Evolutionary conservation across 768 basidiomycete species (phyloP), one percentile per base, ranked within the genome.

Genomic region (Auricularia cornea): DNA sequence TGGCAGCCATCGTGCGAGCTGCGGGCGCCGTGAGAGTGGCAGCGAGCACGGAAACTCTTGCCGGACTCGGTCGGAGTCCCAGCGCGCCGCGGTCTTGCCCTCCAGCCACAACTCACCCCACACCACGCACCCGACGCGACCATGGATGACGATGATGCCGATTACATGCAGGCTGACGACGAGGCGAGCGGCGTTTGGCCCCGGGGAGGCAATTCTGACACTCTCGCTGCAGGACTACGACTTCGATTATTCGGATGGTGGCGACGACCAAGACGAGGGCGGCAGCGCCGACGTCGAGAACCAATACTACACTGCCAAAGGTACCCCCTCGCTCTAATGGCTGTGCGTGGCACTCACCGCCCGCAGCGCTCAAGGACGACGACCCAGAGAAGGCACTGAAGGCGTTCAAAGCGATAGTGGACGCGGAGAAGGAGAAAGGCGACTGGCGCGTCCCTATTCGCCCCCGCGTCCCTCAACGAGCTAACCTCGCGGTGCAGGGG

Each of bases 221-320:
- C 56, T 63, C n/a, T 8, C 64, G 26, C 31, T 38, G 63, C 71
- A 94, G 92, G 93, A 94, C 70, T 97, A 97, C 75, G 93, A 85
- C 68, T 98, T 98, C 74, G 92, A 94, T 75, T 99, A 98, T 76
- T 95, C 94, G 51, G 95, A 94, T 74, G 88, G 84, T 60, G 92
- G 66, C 40, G 75, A 90, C 38, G 90, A 90, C 31, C 90, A 83
- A 31, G 85, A 92, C 62, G 90, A 90, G 68, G 81, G 85, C 1
- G 89, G 83, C 59, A 90, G 85, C 61, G 90, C 86, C 29, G 95
- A 97, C 75, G 86, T 97, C 54, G 97, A 99, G 78, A 99, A 99
- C 72, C 86, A 94, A 84, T 99, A 99, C 77, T 98, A 98, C 74
- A 90, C 88, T 59, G 97, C 97, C 12, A 99, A 99, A 76, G 87